These are phyloP conservation scores for Candida qinlingensis DNA, from an alignment of 805 yeast species.

Conservation along the genomic window DNA sequence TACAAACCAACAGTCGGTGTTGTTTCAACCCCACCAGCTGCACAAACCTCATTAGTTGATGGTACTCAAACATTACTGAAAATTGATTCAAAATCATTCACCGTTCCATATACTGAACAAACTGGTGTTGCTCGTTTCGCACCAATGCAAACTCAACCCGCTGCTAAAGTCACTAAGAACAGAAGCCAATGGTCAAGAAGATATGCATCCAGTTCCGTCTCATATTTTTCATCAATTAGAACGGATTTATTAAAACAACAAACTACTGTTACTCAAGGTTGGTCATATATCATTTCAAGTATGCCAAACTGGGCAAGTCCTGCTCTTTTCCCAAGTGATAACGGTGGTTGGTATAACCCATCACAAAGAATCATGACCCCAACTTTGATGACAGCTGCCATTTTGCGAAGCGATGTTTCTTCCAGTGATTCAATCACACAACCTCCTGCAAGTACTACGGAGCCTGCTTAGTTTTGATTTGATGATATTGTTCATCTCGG, in stretches of 20 bases:
- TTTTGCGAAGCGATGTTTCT: background rate
- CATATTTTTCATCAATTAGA: constrained; percentile 46
- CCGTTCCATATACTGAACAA: constrained; percentile 70
- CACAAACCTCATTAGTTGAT: constrained; percentile 31
- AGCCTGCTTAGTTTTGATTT: too few relatives aligned
- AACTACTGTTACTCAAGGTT: constrained; percentile 81
- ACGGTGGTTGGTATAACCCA: constrained; percentile 62
- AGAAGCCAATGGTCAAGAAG: constrained; percentile 56
- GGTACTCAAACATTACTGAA: constrained; percentile 33
- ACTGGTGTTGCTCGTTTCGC: constrained; percentile 78
- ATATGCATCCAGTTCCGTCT: constrained; percentile 63
- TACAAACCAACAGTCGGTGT: constrained; percentile 40
- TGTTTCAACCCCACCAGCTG: constrained; percentile 38
- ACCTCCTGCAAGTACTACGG: background rate
- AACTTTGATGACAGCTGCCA: constrained; percentile 3
- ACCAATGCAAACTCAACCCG: constrained; percentile 92
- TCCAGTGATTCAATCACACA: background rate
- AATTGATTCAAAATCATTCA: constrained; percentile 46
- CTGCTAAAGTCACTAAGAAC: constrained; percentile 51
- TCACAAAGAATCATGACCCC: constrained; percentile 32
- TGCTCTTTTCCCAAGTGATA: constrained; percentile 60
- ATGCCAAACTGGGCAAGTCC: constrained; percentile 64
- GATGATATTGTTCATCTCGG: too few relatives aligned
- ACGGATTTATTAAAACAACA: constrained; percentile 27
- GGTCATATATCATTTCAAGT: constrained; percentile 67